Evolutionary conservation across 1,284 basidiomycete species (phyloP), one percentile per base, ranked within the genome.

Genomic region (Flammula alnicola): DNA sequence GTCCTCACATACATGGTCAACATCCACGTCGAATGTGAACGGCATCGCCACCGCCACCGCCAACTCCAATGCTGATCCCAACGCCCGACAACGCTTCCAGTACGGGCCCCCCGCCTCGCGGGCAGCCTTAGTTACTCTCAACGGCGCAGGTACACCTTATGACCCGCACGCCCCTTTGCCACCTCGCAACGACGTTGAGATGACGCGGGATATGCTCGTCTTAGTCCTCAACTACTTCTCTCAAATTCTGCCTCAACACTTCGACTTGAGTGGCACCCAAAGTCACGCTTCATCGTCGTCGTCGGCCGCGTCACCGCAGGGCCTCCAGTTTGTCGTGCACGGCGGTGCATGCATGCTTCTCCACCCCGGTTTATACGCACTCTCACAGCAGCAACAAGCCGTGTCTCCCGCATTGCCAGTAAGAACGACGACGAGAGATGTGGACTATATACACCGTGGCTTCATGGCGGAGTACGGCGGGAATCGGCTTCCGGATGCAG

Each of bases 341-440:
- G 85, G 85, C 26, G 85, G 85, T 1, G 83, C 81, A 0, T 81
- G 83, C 47, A 85, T 86, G 81, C 75, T 88, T 25, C 73, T 88
- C 3, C 83, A 88, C 42, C 70, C 70, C 0, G 60, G 64, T 0
- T 68, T 82, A 7, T 66, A 68, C 42, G 47, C 48, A 42, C 79
- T 71, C 44, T 71, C 64, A 31, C 68, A 61, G 30, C 64, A 63
- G 31, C 69, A 65, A 38, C 59, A 62, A 22, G 56, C 55, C 37
- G 56, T 60, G 35, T 60, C 53, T 3, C 59, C 62, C 22, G 49
- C 47, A 1, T 52, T 65, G 36, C 58, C 62, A 10, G 56, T 62
- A 33, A 72, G 85, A 26, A 71, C 70, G 7, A 75, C 72, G 5
- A 88, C 85, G 0, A 72, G 83, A 25, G 85, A 87, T 60, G 71